Percentiles rank a stretch among this genome's conserved stretches.
phyloP scores from a whole-genome alignment of 805 yeast species.

The Clavispora santaluciae region DNA sequence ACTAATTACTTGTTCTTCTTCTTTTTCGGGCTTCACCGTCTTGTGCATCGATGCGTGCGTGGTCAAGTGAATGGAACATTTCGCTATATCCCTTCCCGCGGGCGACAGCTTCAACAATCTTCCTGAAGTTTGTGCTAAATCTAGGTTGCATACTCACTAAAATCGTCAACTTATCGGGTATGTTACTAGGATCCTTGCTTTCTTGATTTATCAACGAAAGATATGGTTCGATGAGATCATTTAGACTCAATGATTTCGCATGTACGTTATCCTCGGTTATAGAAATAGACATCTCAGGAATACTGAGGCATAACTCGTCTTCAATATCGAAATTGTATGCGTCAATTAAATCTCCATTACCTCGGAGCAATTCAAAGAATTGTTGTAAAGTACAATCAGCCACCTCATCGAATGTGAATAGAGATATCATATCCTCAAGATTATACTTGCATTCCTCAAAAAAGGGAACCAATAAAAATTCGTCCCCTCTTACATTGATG shows the following conservation, averaged over 20 bases:
- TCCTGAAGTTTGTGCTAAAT: constrained; percentile 25
- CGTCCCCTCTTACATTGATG: constrained; percentile 20
- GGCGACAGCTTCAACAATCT: constrained; percentile 14
- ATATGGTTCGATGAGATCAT: constrained; percentile 24
- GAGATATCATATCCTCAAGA: constrained; percentile 20
- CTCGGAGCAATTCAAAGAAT: constrained; percentile 23
- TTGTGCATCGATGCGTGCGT: not conserved
- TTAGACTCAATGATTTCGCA: constrained; percentile 19
- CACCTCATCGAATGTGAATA: constrained; percentile 21
- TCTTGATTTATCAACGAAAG: constrained; percentile 12
- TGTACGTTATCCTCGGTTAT: constrained; percentile 31
- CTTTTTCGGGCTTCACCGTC: not conserved
- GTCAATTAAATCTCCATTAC: constrained; percentile 23
- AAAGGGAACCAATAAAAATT: constrained; percentile 25
- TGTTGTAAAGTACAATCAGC: constrained; percentile 18
- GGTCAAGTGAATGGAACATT: not conserved
- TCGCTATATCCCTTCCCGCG: not conserved
- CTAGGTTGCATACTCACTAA: constrained; percentile 18
- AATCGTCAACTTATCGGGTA: constrained; percentile 17
- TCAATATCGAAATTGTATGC: constrained; percentile 19
- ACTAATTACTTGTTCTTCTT: not conserved
- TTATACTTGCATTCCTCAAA: constrained; percentile 6
- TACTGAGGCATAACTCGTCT: constrained; percentile 24
- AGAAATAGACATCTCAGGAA: constrained; percentile 26
- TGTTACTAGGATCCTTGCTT: constrained; percentile 3